Evolutionary conservation across 2,329 filamentous ascomycete genomes (phyloP).

Genomic region (Claviceps monticola): DNA sequence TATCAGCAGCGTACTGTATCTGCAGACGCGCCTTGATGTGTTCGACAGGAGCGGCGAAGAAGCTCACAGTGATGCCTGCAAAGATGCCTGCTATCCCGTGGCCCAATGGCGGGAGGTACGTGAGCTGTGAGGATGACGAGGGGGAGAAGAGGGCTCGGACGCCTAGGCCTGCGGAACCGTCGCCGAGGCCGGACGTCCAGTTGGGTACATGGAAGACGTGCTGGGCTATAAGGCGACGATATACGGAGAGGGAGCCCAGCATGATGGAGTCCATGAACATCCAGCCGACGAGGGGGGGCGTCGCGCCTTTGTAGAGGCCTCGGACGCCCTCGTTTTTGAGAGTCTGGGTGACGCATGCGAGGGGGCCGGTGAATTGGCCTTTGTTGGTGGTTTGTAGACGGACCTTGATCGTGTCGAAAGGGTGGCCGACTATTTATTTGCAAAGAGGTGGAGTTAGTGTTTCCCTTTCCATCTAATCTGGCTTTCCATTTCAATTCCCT

Average conservation of each 20-base stretch:
- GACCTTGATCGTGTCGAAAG: conserved; percentile 95
- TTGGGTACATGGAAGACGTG: conserved; percentile 52
- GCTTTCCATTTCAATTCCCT: background rate
- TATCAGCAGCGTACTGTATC: conserved; percentile 77
- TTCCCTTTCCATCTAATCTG: background rate
- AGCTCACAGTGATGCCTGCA: conserved; percentile 79
- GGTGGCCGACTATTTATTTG: conserved; percentile 42
- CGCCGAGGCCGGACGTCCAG: conserved; percentile 15
- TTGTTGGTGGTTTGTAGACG: conserved; percentile 75
- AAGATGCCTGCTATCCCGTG: conserved; percentile 80
- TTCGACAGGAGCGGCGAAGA: conserved; percentile 87
- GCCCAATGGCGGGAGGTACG: conserved; percentile 56
- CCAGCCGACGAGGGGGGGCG: conserved; percentile 87
- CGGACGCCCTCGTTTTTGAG: conserved; percentile 70
- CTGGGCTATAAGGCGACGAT: conserved; percentile 71
- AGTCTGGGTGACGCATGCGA: conserved; percentile 77
- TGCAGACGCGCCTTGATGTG: conserved; percentile 91
- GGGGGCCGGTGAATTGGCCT: conserved; percentile 67
- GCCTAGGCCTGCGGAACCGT: conserved; percentile 8
- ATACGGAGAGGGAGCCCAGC: conserved; percentile 83
- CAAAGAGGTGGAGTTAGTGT: background rate
- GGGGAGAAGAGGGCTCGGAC: conserved; percentile 2
- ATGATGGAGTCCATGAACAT: conserved; percentile 94
- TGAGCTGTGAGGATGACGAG: conserved; percentile 3
- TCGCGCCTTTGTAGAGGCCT: conserved; percentile 89